Conservation (phyloP, 1,139 yeast genomes). For the Saccharomyces hybrid region DNA sequence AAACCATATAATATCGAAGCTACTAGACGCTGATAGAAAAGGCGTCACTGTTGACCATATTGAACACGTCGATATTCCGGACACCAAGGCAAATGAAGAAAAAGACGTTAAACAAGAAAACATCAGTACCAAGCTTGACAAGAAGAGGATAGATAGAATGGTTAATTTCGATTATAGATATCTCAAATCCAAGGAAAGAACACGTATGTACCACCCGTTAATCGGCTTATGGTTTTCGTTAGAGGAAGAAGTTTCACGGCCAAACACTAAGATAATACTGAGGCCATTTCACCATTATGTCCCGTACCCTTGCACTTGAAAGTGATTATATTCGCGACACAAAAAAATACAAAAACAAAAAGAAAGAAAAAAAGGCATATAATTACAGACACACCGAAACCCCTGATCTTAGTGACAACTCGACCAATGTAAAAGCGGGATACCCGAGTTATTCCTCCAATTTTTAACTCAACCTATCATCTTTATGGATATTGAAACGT, state of each 20-base stretch:
- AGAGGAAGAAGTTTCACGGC: neutral
- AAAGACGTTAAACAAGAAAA: neutral
- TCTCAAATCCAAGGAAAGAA: constrained; percentile 1
- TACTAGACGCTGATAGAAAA: constrained; percentile 5
- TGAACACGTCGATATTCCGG: neutral
- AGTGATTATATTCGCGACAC: neutral
- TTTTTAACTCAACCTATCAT: neutral
- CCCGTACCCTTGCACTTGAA: neutral
- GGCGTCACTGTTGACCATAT: constrained; percentile 6
- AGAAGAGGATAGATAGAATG: constrained; percentile 4
- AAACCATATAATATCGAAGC: neutral
- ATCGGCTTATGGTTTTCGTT: neutral
- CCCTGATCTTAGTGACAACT: neutral
- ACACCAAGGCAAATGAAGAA: neutral
- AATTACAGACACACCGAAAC: neutral
- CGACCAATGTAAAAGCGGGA: neutral
- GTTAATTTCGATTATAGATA: constrained; percentile 7
- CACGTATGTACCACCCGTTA: constrained; percentile 6
- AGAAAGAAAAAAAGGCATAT: neutral
- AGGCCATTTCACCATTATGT: neutral
- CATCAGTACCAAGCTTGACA: constrained; percentile 4
- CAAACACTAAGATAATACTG: neutral
- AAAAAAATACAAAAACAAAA: neutral
- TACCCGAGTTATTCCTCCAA: neutral
- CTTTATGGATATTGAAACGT: constrained; percentile 7